Evolutionary conservation across 2,329 filamentous ascomycete genomes (phyloP), one percentile per base, ranked within the genome.

Genomic region (Alternaria triticina): DNA sequence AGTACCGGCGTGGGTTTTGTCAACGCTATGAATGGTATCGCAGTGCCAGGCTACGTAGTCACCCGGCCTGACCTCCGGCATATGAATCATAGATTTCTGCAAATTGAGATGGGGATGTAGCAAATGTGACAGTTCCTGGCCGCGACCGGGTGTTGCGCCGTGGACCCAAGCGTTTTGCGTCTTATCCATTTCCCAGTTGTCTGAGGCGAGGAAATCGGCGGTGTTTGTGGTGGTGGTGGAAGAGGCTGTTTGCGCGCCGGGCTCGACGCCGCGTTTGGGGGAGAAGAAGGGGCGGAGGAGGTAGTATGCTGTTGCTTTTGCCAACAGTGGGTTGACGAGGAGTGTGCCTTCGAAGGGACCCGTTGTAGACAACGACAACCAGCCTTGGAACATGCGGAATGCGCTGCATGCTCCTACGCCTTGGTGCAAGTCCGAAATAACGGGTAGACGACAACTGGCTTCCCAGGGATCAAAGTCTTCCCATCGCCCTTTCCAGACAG

Each of bases 371-470:
- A 97, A 90, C 63, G 87, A 88, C 56, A 97, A 80, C 94, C 94
- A 97, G 17, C 93, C 94, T 80, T 97, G 94, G 78, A 92, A 95
- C 86, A 93, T 91, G 43, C 95, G 87, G 80, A 97, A 94, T 83
- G 94, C 93, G 49, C 87, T 90, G 80, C 93, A 97, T 1, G 91
- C 89, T 0, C 94, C 94, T 0, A 93, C 86, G 0, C 94, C 93
- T 54, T 92, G 86, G 77, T 97, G 96, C 33, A 94, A 81, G 78
- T 97, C 90, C 64, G 88, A 89, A 3, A 88, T 86, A 4, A 91
- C 92, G 0, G 82, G 80, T 0, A 95, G 84, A 5, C 94, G 87
- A 7, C 87, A 86, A 66, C 87, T 88, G 0, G 89, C 89, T 72
- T 97, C 93, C 88, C 91, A 97, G 0, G 93, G 88, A 73, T 97